A percentile compares a stretch with the other conserved stretches of the same genome.
phyloP scores from a whole-genome alignment of 148 eudicot species.

The Rhododendron griersonianum region DNA sequence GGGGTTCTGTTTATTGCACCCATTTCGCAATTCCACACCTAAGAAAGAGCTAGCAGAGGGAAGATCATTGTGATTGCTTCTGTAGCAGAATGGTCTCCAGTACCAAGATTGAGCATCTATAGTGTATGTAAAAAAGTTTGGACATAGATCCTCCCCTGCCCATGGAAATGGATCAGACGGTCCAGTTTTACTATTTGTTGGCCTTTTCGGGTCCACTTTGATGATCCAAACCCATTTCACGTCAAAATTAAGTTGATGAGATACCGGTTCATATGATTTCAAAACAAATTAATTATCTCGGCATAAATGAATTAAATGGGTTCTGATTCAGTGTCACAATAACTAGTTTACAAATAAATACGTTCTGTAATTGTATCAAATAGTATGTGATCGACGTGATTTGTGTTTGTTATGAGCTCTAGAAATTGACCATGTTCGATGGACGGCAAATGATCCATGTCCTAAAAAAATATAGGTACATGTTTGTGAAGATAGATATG shows the following conservation, averaged over 20 bases:
- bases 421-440: no score
- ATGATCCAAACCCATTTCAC: no score
- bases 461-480: not conserved
- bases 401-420: no score
- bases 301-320: no score
- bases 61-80: slow-evolving; percentile 46
- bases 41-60: slow-evolving; percentile 33
- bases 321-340: no score
- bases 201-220: not conserved
- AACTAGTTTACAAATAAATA: no score
- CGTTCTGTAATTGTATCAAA: no score
- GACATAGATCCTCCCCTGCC: not conserved
- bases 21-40: slow-evolving; percentile 48
- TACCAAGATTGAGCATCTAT: slow-evolving; percentile 46
- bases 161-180: not conserved
- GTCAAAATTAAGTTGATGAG: no score
- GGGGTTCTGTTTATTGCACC: slow-evolving; percentile 55
- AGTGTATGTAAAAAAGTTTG: slow-evolving; percentile 17
- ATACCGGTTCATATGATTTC: no score
- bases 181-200: not conserved
- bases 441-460: not conserved
- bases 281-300: no score
- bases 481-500: not conserved
- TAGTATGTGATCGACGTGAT: no score
- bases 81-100: slow-evolving; percentile 34